Evolutionary conservation across 495 filamentous ascomycete genomes (phyloP).

Genomic region (Filosporella fistucella): DNA sequence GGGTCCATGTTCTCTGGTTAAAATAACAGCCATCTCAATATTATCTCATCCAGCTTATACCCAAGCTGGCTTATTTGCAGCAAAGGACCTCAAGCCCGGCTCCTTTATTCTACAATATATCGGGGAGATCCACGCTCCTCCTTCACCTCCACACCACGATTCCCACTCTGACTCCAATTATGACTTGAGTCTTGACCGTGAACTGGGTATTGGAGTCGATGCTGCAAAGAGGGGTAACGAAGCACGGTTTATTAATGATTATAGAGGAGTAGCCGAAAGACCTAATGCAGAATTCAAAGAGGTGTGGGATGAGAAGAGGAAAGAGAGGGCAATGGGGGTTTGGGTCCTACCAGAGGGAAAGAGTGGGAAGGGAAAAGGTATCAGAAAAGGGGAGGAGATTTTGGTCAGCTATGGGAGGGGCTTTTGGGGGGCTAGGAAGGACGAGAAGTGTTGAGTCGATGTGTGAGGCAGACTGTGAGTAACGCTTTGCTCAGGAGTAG

Average conservation of each 20-base stretch:
- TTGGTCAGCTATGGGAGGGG: slow-evolving; percentile 66
- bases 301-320: slow-evolving; percentile 39
- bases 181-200: slow-evolving; percentile 59
- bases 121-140: slow-evolving; percentile 33
- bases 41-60: slow-evolving; percentile 56
- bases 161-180: slow-evolving; percentile 53
- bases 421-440: slow-evolving; percentile 48
- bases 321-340: slow-evolving; percentile 53
- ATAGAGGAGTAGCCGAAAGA: slow-evolving; percentile 50
- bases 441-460: not conserved
- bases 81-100: slow-evolving; percentile 47
- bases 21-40: slow-evolving; percentile 48
- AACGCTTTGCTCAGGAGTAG: not conserved
- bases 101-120: slow-evolving; percentile 62
- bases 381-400: slow-evolving; percentile 56
- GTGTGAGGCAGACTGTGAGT: not conserved
- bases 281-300: slow-evolving; percentile 50
- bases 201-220: slow-evolving; percentile 57
- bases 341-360: slow-evolving; percentile 53
- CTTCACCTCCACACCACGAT: slow-evolving; percentile 9
- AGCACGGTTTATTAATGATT: slow-evolving; percentile 71
- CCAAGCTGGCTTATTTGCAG: slow-evolving; percentile 64
- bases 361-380: slow-evolving; percentile 36
- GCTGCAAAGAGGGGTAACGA: slow-evolving; percentile 60
- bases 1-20: slow-evolving; percentile 42